Evolutionary conservation across 1,284 basidiomycete species (phyloP), one percentile per base, ranked within the genome.

Genomic region (Moniliella sp.): DNA sequence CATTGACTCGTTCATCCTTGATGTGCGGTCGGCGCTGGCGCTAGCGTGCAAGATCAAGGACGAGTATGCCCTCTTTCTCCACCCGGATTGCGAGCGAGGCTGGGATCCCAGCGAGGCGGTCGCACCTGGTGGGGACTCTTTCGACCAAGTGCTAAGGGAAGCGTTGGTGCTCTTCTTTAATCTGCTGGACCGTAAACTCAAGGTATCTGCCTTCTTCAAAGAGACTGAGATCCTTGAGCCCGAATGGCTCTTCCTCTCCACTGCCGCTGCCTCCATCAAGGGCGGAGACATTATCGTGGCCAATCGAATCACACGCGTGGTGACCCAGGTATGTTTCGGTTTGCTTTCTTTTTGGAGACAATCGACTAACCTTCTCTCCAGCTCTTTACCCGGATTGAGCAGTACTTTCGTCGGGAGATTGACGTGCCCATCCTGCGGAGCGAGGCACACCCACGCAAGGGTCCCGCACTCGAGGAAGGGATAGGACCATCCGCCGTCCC

Each of bases 161-260:
- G 81, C 82, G 5, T 66, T 97, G 44, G 70, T 74, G 5, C 76
- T 76, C 59, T 91, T 97, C 65, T 97, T 97, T 70, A 77, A 74
- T 52, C 67, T 99, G 18, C 74, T 97, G 17, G 81, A 91, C 48
- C 83, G 78, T 76, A 91, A 93, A 61, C 69, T 99, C 33, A 88
- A 88, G 63, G 80, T 78, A 41, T 79, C 78, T n/a, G 78, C 86
- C 32, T 81, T 88, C 62, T 91, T 93, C 66, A 88, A 91, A 52
- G 88, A 97, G 65, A 93, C 86, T 1, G 91, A 97, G 55, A 75
- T 94, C 15, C 69, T 97, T 18, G 91, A 99, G 59, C 77, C 78
- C 14, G 86, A 97, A 50, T 93, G 86, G 81, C 75, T 77, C 26
- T 91, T 91, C 27, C 75, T 97, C 61, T 83, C 81, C 48, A 80